Evolutionary conservation across 2,329 filamentous ascomycete species (phyloP), one percentile per base, ranked within the genome.

Genomic region (Cladosporium velox): DNA sequence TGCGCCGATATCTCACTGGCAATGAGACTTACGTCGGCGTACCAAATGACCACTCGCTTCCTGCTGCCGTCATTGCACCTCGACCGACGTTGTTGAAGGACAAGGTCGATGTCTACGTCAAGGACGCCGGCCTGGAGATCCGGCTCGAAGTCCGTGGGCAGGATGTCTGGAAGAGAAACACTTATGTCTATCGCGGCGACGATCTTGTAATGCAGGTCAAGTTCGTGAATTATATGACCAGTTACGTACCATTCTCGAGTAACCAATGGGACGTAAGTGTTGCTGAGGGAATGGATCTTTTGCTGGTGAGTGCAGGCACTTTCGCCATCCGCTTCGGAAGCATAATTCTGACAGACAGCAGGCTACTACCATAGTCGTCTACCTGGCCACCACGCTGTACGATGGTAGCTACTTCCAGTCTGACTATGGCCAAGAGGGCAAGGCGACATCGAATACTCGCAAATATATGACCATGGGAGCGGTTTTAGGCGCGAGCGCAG

Each of bases 171-270:
- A 63, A 63, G 26, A 32, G 32, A 12, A 44, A 63, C 34, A 41
- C 60, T 1, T 30, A n/a, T n/a, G 60, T 63, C 32, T 63, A 63
- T 21, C 15, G 12, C 14, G 60, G 60, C 12, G 24, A 63, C 32
- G 34, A 54, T 28, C 21, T 63, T 7, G 49, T 54, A 2, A 63
- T 54, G 49, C 60, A 54, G n/a, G n/a, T 63, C 10, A 35, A 35
- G 47, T 44, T 63, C 21, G 60, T 63, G 34, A 54, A 63, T 7
- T 63, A 30, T 15, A 8, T 44, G 4, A 63, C 60, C 18, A 44
- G 21, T 30, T 63, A 63, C 24, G 60, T 63, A n/a, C 60, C 60
- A 7, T 63, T 63, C 18, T 54, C 47, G 47, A 63, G 60, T 26
- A 63, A 54, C 18, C 47, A 63, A 24, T 63, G 60, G 60, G 60